Conservation (phyloP, 176 grass and related monocot genomes). For the Metroxylon sagu region DNA sequence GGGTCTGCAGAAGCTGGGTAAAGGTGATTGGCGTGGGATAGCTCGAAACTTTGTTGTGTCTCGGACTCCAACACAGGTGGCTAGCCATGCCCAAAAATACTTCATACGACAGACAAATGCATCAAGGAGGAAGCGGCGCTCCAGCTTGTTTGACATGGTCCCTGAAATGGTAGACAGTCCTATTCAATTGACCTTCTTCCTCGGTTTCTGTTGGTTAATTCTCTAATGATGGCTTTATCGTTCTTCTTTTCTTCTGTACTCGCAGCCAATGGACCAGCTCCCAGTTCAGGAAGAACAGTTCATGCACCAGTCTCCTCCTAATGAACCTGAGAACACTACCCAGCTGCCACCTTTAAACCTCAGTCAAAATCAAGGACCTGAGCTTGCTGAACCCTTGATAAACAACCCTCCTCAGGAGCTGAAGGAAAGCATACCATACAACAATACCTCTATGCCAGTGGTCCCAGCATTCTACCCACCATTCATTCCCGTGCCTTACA, state of each 20-base stretch:
- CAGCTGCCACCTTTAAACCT: conserved; percentile 17
- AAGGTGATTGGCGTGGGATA: conserved; percentile 96
- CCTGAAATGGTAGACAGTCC: conserved; percentile 41
- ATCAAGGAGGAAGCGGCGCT: conserved; percentile 69
- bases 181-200: too few relatives aligned
- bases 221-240: too few relatives aligned
- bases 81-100: conserved; percentile 95
- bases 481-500: conserved; percentile 33
- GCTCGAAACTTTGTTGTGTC: conserved; percentile 71
- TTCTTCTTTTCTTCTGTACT: conserved; percentile 16
- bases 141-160: conserved; percentile 91
- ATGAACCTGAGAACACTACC: conserved; percentile 35
- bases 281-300: conserved; percentile 17
- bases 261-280: conserved; percentile 40
- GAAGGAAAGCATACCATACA: conserved; percentile 18
- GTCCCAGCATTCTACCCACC: conserved; percentile 41
- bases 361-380: too few relatives aligned
- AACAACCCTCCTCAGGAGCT: conserved; percentile 21
- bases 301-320: conserved; percentile 18
- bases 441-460: not conserved
- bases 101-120: conserved; percentile 82
- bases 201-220: too few relatives aligned
- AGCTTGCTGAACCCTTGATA: conserved; percentile 1
- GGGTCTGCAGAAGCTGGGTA: conserved; percentile 82
- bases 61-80: conserved; percentile 85